These are phyloP conservation scores for Gentiana straminea DNA, from an alignment of 257 asterid genomes.

Conservation along the genomic window DNA sequence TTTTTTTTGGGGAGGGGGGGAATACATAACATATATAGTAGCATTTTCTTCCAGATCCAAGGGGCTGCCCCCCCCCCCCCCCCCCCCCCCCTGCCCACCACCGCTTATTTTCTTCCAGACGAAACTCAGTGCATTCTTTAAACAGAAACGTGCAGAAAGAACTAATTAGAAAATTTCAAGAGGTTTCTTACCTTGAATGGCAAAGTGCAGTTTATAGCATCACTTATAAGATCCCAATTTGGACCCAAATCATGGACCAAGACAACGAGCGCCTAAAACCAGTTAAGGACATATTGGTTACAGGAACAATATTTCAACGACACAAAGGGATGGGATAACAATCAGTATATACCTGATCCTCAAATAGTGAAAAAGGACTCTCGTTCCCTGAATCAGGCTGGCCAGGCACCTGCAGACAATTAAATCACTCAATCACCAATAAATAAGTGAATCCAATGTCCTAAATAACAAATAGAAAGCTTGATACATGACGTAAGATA, in stretches of 20 bases:
- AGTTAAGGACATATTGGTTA: background rate
- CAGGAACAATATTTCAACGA: background rate
- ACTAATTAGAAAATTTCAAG: background rate
- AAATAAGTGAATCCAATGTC: background rate
- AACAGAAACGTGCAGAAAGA: background rate
- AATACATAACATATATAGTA: no score
- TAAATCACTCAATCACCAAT: constrained; percentile 15
- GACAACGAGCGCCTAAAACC: constrained; percentile 83
- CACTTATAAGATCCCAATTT: constrained; percentile 97
- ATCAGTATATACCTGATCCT: constrained; percentile 60
- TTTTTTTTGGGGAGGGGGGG: no score
- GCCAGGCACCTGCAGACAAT: constrained; percentile 48
- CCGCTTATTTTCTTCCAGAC: no score
- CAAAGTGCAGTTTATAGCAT: constrained; percentile 79
- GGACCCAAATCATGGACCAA: constrained; percentile 96
- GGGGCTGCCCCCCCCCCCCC: no score
- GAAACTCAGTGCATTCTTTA: background rate
- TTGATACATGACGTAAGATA: constrained; percentile 11
- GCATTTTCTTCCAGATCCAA: no score
- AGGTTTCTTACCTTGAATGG: constrained; percentile 62
- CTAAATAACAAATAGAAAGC: constrained; percentile 1
- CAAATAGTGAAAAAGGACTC: constrained; percentile 77
- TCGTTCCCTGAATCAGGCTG: constrained; percentile 46
- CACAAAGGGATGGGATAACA: background rate
- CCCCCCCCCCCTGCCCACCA: no score